These are phyloP conservation scores for Metarhizium sp. DNA, from an alignment of 2,329 filamentous ascomycete species.

Conservation along the genomic window DNA sequence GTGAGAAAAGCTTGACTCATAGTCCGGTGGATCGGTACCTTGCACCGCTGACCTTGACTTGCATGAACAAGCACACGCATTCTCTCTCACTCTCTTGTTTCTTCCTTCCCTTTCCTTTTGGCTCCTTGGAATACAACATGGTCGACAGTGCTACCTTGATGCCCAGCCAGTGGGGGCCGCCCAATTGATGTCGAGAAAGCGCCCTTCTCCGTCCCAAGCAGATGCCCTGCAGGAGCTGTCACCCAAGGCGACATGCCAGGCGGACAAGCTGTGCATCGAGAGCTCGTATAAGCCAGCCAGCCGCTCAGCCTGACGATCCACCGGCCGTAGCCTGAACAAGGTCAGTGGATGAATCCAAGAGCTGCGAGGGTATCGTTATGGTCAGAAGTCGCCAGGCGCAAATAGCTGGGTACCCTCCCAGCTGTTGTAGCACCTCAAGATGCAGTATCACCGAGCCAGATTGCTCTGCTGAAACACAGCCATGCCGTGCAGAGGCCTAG, in stretches of 20 bases:
- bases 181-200: no score
- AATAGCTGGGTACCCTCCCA: neutral
- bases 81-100: neutral
- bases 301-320: neutral
- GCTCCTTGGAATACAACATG: neutral
- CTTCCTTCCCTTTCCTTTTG: neutral
- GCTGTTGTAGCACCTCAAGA: neutral
- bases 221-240: neutral
- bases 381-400: neutral
- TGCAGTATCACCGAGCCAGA: constrained; percentile 1
- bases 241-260: neutral
- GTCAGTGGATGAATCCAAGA: neutral
- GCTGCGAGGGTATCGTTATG: neutral
- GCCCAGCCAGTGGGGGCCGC: constrained; percentile 2
- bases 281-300: neutral
- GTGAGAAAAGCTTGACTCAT: neutral
- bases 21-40: constrained; percentile 3
- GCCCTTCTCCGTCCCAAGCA: neutral
- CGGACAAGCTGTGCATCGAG: neutral
- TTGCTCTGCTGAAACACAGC: constrained; percentile 2
- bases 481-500: constrained; percentile 1
- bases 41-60: constrained; percentile 1
- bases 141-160: neutral
- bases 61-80: constrained; percentile 2
- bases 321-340: neutral